Evolutionary conservation across 169 alveolate species (phyloP), one percentile per base, ranked within the genome.

Genomic region (Cryptosporidium muris): DNA sequence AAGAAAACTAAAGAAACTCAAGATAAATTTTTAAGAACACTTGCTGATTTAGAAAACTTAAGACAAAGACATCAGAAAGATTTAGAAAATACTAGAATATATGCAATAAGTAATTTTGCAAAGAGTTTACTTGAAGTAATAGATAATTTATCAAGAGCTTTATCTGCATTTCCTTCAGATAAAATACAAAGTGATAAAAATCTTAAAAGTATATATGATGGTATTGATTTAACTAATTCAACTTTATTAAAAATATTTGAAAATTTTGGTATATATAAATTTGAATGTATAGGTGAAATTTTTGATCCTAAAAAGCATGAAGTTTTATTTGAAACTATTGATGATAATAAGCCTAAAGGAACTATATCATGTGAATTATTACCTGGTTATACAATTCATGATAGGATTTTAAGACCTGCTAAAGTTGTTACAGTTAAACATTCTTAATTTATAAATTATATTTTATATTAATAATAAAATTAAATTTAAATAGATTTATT

Each of bases 261-360:
- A 74, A 89, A 89, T 52, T 82, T 82, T 64, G 82, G 89, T 42
- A 91, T 94, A n/a, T 62, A 51, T 42, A 89, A 91, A 63, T 80
- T 91, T 68, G 74, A 91, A 49, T 93, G 94, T 12, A 14, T 81
- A 14, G 94, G 92, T 2, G 90, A 92, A 65, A 91, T 88, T 40
- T 94, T 94, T 63, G 92, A 94, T 60, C 95, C 97, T 3, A 91
- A 92, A 52, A 64, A 81, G 63, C 95, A 92, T 64, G 97, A 94
- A 63, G 95, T 95, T 12, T 82, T 94, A 45, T 90, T 90, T 80
- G 58, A 82, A 52, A 90, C 91, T 47, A 90, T 85, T 34, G 94
- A 91, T 66, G 65, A 90, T 12, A 64, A 80, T 9, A 88, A 81
- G 68, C 94, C 91, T 43, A 67, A 81, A 8, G 92, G 92, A 36